Evolutionary conservation across 2,329 filamentous ascomycete genomes (phyloP).

Genomic region (Neonectria faginata): DNA sequence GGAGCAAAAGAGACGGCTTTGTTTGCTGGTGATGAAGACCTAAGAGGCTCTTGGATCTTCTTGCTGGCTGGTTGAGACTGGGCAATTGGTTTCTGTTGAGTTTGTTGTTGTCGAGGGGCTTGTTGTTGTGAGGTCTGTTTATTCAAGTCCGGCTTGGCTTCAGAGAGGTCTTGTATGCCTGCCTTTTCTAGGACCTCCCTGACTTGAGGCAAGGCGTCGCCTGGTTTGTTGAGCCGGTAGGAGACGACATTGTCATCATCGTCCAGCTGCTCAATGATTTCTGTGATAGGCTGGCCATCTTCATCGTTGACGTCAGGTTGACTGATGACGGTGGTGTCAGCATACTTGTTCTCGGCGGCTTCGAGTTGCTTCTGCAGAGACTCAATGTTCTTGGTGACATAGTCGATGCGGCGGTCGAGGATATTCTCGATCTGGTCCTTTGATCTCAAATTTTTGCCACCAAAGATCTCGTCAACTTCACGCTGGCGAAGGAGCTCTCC

Average conservation of each 20-base stretch:
- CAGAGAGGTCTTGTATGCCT: slow-evolving; percentile 68
- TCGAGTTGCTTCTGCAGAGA: slow-evolving; percentile 80
- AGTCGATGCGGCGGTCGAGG: slow-evolving; percentile 81
- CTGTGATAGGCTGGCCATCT: slow-evolving; percentile 81
- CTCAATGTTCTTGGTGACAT: slow-evolving; percentile 84
- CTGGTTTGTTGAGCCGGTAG: slow-evolving; percentile 73
- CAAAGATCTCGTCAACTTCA: slow-evolving; percentile 63
- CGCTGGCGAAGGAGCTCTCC: slow-evolving; percentile 72
- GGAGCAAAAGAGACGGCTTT: slow-evolving; percentile 74
- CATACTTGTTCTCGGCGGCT: slow-evolving; percentile 75
- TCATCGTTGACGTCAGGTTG: slow-evolving; percentile 73
- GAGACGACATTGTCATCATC: slow-evolving; percentile 88
- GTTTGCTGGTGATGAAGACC: slow-evolving; percentile 45
- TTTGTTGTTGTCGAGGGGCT: slow-evolving; percentile 8
- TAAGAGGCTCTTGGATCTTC: slow-evolving; percentile 9
- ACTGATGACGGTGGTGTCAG: slow-evolving; percentile 69
- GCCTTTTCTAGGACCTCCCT: slow-evolving; percentile 80
- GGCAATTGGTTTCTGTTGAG: slow-evolving; percentile 6
- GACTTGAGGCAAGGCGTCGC: slow-evolving; percentile 74
- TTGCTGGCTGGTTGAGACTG: slow-evolving; percentile 15
- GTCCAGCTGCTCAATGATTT: slow-evolving; percentile 93
- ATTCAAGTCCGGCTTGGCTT: slow-evolving; percentile 26
- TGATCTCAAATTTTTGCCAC: slow-evolving; percentile 44
- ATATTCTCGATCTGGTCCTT: slow-evolving; percentile 68
- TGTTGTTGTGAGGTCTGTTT: background rate